These are phyloP conservation scores for Tuber umbilicatum DNA, from an alignment of 495 filamentous ascomycete genomes.

Conservation along the genomic window DNA sequence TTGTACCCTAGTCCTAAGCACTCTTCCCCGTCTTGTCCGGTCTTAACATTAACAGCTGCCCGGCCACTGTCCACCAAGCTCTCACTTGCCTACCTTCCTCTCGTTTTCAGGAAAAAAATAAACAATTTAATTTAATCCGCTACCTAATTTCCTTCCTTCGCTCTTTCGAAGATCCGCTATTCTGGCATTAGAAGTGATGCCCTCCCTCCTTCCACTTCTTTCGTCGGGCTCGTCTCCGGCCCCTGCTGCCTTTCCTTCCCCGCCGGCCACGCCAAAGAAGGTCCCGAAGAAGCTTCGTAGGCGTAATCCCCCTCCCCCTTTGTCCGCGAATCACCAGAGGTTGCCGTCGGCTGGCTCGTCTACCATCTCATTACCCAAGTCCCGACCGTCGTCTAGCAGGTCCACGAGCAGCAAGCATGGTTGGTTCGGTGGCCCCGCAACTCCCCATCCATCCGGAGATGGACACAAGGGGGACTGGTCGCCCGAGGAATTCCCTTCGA, in stretches of 20 bases:
- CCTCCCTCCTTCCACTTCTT: slow-evolving; percentile 26
- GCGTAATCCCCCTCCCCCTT: slow-evolving; percentile 36
- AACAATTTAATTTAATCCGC: slow-evolving; percentile 15
- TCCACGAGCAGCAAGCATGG: slow-evolving; percentile 16
- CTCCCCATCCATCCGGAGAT: slow-evolving; percentile 18
- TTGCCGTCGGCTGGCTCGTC: slow-evolving; percentile 37
- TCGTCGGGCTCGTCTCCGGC: slow-evolving; percentile 12
- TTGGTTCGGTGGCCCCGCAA: slow-evolving; percentile 27
- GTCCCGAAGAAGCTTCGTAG: slow-evolving; percentile 34
- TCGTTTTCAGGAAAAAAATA: background rate
- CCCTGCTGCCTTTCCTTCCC: background rate
- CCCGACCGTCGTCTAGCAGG: slow-evolving; percentile 32
- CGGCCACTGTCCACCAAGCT: background rate
- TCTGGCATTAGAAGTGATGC: slow-evolving; percentile 13
- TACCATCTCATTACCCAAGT: slow-evolving; percentile 33
- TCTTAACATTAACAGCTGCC: slow-evolving; percentile 18
- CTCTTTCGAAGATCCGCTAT: background rate
- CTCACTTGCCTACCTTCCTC: slow-evolving; percentile 7
- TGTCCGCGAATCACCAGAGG: slow-evolving; percentile 33
- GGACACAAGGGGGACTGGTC: slow-evolving; percentile 21
- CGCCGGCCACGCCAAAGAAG: slow-evolving; percentile 29
- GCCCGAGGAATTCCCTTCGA: slow-evolving; percentile 18
- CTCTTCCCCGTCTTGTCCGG: slow-evolving; percentile 5
- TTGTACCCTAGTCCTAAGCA: background rate
- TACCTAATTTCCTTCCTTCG: slow-evolving; percentile 2